phyloP scores from a whole-genome alignment of 805 yeast genomes.

The Candida railenensis region DNA sequence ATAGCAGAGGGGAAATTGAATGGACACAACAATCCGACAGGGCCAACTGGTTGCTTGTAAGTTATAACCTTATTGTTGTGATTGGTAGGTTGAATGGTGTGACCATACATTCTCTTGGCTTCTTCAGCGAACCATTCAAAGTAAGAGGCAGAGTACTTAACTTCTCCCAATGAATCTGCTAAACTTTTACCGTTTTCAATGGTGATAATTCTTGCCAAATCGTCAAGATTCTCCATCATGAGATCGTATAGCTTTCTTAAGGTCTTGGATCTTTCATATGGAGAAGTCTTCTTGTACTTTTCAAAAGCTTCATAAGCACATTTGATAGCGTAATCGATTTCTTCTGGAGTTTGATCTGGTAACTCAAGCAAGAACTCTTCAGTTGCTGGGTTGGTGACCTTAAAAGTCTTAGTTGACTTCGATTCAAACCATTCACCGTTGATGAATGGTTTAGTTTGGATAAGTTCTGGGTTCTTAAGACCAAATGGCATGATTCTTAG shows the following conservation, averaged over 20 bases:
- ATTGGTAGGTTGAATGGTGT: slow-evolving; percentile 55
- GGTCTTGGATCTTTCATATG: slow-evolving; percentile 51
- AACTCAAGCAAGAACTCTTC: slow-evolving; percentile 33
- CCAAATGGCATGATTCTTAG: slow-evolving; percentile 15
- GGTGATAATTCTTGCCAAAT: slow-evolving; percentile 53
- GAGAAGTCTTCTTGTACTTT: slow-evolving; percentile 45
- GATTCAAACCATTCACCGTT: slow-evolving; percentile 41
- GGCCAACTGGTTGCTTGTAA: slow-evolving; percentile 60
- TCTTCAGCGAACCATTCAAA: slow-evolving; percentile 52
- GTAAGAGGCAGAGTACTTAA: slow-evolving; percentile 55
- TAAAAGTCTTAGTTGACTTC: slow-evolving; percentile 35
- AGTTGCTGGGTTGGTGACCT: slow-evolving; percentile 41
- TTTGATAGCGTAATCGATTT: slow-evolving; percentile 45
- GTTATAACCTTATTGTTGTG: slow-evolving; percentile 53
- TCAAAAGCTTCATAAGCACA: slow-evolving; percentile 47
- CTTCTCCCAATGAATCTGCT: slow-evolving; percentile 54
- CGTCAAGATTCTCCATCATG: slow-evolving; percentile 56
- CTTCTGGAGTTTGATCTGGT: slow-evolving; percentile 47
- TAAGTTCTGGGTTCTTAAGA: slow-evolving; percentile 34
- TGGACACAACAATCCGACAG: slow-evolving; percentile 62
- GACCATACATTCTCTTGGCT: slow-evolving; percentile 55
- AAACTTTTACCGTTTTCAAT: slow-evolving; percentile 64
- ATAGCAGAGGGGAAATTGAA: slow-evolving; percentile 70
- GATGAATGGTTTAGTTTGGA: slow-evolving; percentile 32
- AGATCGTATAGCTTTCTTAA: slow-evolving; percentile 49